These are phyloP conservation scores for Yamadazyma siamensis DNA, from an alignment of 1,139 yeast species.

Conservation along the genomic window DNA sequence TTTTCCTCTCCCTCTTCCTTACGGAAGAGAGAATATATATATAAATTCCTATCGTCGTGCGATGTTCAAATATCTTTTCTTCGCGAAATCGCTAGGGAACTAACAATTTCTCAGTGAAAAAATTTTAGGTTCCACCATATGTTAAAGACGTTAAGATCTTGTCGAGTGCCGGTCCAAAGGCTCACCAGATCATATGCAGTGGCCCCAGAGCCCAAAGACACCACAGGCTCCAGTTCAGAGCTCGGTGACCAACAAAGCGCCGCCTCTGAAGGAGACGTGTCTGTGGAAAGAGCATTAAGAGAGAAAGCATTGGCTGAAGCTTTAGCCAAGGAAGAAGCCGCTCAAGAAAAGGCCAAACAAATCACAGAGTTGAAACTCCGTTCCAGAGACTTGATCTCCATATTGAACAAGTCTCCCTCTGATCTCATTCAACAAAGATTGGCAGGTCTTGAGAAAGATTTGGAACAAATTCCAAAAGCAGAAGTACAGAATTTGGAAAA, in stretches of 20 bases:
- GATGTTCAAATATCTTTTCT: too few species aligned
- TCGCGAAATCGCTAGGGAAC: background rate
- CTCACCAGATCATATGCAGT: background rate
- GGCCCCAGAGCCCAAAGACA: too few species aligned
- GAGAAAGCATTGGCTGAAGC: constrained; percentile 45
- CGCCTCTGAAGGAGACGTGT: too few species aligned
- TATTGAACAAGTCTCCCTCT: constrained; percentile 37
- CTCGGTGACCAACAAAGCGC: too few species aligned
- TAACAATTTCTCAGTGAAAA: background rate
- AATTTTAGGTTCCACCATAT: background rate
- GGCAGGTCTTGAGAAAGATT: constrained; percentile 27
- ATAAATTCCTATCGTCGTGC: too few species aligned
- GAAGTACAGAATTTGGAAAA: constrained; percentile 42
- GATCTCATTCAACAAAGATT: constrained; percentile 29
- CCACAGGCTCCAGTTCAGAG: too few species aligned
- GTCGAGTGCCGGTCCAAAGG: background rate
- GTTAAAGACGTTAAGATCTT: background rate
- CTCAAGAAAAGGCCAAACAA: constrained; percentile 32
- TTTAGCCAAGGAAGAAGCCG: constrained; percentile 43
- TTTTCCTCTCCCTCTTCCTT: too few species aligned
- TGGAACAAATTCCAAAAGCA: constrained; percentile 25
- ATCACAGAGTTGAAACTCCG: constrained; percentile 33
- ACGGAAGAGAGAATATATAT: too few species aligned
- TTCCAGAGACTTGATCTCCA: constrained; percentile 25
- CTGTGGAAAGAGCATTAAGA: constrained; percentile 34